Evolutionary conservation across 139 green algal species (phyloP), one percentile per base, ranked within the genome.

Genomic region (Chlamydomonas eustigma): DNA sequence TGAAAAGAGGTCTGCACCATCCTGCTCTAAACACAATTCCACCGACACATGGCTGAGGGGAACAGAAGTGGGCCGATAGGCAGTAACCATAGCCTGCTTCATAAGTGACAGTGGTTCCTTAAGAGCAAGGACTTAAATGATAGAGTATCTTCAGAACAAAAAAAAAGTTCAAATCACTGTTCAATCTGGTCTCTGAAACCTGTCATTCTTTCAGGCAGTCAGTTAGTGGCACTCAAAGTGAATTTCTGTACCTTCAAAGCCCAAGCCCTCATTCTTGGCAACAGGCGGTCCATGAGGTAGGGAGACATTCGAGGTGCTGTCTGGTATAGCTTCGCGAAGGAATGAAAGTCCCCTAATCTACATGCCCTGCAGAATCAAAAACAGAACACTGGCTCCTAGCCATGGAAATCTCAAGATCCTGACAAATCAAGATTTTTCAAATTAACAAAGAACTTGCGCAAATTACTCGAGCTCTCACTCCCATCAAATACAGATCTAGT

Each of bases 241-340:
- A n/a, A n/a, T n/a, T n/a, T n/a, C n/a, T 44, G 37, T 28, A 76
- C 39, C 33, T 44, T 50, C 44, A 50, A 36, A 34, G 68, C 37
- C 36, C 31, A 58, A 33, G 37, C 73, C 2, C 78, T 35, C 67
- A 84, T 74, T 37, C 64, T 35, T 2, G 70, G 74, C 71, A 92
- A 69, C 44, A 92, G 68, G 2, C 73, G 25, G 71, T 92, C 88
- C 83, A 92, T 89, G 0, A 93, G 70, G 69, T 92, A 93, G 0
- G 88, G 87, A 3, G 80, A 74, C 88, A 93, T 93, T 69, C 87
- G 81, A 0, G 83, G 87, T 6, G 66, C 66, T 39, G 31, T 51
- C 71, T 0, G 39, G 72, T 92, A 92, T 52, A 90, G 80, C 24
- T 39, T 28, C 50, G 88, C 34, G 75, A 91, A 91, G 3, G 37